Conservation (phyloP, 306 rosid species). For the Dalbergia oliveri region DNA sequence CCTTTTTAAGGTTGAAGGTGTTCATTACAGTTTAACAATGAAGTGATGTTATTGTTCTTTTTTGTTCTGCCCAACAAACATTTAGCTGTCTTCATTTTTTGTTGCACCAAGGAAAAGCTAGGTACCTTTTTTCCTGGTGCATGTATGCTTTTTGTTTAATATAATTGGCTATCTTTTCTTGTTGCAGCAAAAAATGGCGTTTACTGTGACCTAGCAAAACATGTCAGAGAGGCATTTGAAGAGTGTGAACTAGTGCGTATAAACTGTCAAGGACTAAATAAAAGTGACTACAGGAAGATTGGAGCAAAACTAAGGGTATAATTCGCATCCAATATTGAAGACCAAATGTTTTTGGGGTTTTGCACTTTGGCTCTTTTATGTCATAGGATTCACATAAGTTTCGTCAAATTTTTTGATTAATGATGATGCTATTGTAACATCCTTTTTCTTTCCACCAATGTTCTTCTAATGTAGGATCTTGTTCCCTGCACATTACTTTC, state of each 20-base stretch:
- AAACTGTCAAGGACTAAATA: slow-evolving; percentile 89
- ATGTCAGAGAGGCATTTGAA: slow-evolving; percentile 90
- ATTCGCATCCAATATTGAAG: slow-evolving; percentile 38
- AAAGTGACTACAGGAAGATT: slow-evolving; percentile 84
- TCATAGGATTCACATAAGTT: neutral
- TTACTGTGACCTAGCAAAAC: slow-evolving; percentile 66
- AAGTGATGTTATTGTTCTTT: slow-evolving; percentile 19
- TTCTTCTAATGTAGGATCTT: slow-evolving; percentile 77
- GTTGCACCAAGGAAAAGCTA: neutral
- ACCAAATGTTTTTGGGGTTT: slow-evolving; percentile 1
- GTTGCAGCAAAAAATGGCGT: slow-evolving; percentile 92
- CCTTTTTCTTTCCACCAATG: neutral
- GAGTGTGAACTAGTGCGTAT: slow-evolving; percentile 92
- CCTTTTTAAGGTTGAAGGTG: slow-evolving; percentile 20
- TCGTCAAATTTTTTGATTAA: neutral
- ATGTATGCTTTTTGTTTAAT: neutral
- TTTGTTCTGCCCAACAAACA: slow-evolving; percentile 19
- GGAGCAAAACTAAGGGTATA: slow-evolving; percentile 94
- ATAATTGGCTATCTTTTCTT: slow-evolving; percentile 11
- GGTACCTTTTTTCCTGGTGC: neutral
- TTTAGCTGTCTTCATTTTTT: slow-evolving; percentile 21
- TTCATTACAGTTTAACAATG: slow-evolving; percentile 15
- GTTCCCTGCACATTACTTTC: slow-evolving; percentile 93
- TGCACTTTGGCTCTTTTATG: slow-evolving; percentile 7
- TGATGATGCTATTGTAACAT: too few relatives aligned